Evolutionary conservation across 441 rosid species (phyloP).

Genomic region (California macrophylla): DNA sequence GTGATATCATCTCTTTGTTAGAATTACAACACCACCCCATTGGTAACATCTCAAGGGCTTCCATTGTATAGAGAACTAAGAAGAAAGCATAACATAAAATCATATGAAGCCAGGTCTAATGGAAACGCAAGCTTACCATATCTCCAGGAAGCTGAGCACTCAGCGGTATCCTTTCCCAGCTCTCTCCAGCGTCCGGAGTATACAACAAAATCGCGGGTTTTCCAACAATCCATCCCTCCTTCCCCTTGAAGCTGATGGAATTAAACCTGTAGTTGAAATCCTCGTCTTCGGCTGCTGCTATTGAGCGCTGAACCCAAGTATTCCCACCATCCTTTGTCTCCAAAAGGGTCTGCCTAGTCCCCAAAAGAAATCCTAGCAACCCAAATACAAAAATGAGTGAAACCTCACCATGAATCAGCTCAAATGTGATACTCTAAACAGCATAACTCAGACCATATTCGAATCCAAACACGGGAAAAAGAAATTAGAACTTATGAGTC

Average conservation of each 20-base stretch:
- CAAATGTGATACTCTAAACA: not conserved
- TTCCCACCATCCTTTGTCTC: slow-evolving; percentile 85
- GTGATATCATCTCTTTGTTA: not conserved
- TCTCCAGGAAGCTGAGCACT: slow-evolving; percentile 95
- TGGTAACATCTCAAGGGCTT: not conserved
- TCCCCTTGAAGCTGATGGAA: slow-evolving; percentile 72
- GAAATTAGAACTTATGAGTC: not conserved
- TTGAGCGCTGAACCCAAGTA: slow-evolving; percentile 71
- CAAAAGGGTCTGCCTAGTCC: slow-evolving; percentile 85
- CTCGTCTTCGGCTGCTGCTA: slow-evolving; percentile 87
- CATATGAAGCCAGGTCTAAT: not conserved
- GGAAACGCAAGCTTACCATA: slow-evolving; percentile 34
- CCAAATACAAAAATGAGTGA: not conserved
- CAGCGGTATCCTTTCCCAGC: slow-evolving; percentile 74
- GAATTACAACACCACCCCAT: not conserved
- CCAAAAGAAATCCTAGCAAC: slow-evolving; percentile 56
- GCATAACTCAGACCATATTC: not conserved
- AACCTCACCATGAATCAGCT: not conserved
- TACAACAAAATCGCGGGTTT: slow-evolving; percentile 82
- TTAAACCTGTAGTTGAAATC: slow-evolving; percentile 93
- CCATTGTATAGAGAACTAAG: not conserved
- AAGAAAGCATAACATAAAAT: not conserved
- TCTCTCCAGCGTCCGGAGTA: slow-evolving; percentile 67
- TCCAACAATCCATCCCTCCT: slow-evolving; percentile 93
- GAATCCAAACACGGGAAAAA: not conserved